phyloP scores from a whole-genome alignment of 2,329 filamentous ascomycete species.

The Diplodia mutila region DNA sequence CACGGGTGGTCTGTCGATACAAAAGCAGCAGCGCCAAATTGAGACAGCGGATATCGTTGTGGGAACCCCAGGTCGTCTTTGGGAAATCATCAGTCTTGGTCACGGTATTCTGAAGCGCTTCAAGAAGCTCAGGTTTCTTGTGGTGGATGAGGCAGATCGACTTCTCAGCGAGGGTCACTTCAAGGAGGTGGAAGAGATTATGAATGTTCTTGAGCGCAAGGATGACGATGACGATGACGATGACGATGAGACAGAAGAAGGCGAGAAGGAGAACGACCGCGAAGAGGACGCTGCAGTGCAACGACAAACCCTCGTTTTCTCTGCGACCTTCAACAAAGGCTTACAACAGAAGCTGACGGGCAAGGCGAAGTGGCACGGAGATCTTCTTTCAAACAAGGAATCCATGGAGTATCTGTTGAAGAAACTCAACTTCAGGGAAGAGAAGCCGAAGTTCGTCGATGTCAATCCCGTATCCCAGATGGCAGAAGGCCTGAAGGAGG shows the following conservation, averaged over 20 bases:
- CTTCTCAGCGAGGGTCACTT: conserved; percentile 92
- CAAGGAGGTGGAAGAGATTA: conserved; percentile 88
- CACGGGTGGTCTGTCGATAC: conserved; percentile 89
- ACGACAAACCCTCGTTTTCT: conserved; percentile 92
- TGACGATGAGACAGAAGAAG: conserved; percentile 30
- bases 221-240: conserved; percentile 54
- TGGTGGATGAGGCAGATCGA: conserved; percentile 92
- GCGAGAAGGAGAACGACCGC: background rate
- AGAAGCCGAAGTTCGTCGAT: conserved; percentile 87
- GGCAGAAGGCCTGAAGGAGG: conserved; percentile 83
- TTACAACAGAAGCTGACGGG: conserved; percentile 89
- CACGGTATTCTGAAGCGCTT: conserved; percentile 71
- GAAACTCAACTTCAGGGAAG: conserved; percentile 83
- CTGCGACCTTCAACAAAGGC: conserved; percentile 90
- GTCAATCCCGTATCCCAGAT: conserved; percentile 88
- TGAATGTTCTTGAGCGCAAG: conserved; percentile 75
- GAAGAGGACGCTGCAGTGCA: conserved; percentile 39
- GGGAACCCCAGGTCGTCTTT: conserved; percentile 87
- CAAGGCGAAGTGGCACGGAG: conserved; percentile 65
- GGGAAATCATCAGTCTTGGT: conserved; percentile 87
- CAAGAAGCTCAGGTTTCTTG: conserved; percentile 75
- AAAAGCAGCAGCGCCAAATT: conserved; percentile 88
- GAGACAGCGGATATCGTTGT: conserved; percentile 89
- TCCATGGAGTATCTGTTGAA: conserved; percentile 92
- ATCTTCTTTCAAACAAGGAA: conserved; percentile 72